Evolutionary conservation across 257 asterid species (phyloP), one percentile per base, ranked within the genome.

Genomic region (Lycium ferocissimum): DNA sequence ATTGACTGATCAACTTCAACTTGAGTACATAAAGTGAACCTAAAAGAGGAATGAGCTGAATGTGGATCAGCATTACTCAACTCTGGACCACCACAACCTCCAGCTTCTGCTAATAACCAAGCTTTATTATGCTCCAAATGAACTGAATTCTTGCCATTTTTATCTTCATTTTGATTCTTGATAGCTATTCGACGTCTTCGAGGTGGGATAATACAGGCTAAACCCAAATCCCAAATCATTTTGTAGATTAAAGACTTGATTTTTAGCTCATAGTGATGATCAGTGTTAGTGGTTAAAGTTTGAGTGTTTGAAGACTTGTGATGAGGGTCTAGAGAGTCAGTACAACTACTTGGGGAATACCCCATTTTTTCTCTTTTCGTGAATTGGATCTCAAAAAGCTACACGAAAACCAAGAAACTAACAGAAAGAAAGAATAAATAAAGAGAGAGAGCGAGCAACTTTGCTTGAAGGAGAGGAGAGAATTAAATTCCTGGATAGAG

Each of bases 41-140:
- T 92, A 76, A 95, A 95, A 63, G 99, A 95, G 43, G 99, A 95
- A 84, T 95, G 99, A 38, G 94, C 97, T 2, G 98, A 88, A 70
- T 93, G 93, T 0, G 97, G 94, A 78, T 95, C 99, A 40, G 90
- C 88, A 70, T 83, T 82, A 51, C 58, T 85, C 88, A 87, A 38
- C 82, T 91, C 97, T 5, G 91, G 90, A 26, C 82, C 82, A 53
- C 92, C 97, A 75, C 93, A 90, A 20, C 97, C 98, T 35, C 98
- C 98, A 9, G 97, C 85, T 86, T 93, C 98, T 22, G 99, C 98
- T 83, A 95, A 90, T 91, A 95, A 86, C 99, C 99, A 95, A 7
- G 97, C 95, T 89, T 94, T 93, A 35, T 94, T 92, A 83, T 95
- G 92, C 90, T 95, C 98, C 86, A 83, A 79, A 47, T 26, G 33